Percentiles rank a stretch among this genome's conserved stretches.
Evolutionary conservation across 306 rosid genomes (phyloP).

Genomic region (Quercus aquifolioides): DNA sequence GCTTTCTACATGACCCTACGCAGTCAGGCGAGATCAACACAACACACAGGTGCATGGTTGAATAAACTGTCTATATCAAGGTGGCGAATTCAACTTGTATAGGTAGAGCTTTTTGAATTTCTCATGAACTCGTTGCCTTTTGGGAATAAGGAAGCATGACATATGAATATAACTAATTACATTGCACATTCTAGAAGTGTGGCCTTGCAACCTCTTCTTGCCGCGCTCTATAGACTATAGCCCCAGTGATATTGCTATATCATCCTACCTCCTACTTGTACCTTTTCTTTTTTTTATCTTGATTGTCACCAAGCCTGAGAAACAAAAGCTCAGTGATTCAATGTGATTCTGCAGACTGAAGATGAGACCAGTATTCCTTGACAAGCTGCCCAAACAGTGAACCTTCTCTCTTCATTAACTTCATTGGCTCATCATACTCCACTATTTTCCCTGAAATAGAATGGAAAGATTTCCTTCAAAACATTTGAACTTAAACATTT

Average conservation of each 20-base stretch:
- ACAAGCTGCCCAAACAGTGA: conserved; percentile 82
- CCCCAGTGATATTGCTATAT: not conserved
- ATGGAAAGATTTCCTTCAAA: not conserved
- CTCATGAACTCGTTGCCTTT: not conserved
- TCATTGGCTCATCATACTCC: conserved; percentile 85
- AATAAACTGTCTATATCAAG: too few species aligned
- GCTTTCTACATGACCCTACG: too few species aligned
- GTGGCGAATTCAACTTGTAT: not conserved
- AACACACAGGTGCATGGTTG: too few species aligned
- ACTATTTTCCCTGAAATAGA: conserved; percentile 63
- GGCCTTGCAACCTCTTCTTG: not conserved
- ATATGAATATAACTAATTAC: not conserved
- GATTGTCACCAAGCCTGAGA: not conserved
- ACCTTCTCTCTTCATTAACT: conserved; percentile 69
- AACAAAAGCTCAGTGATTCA: conserved; percentile 12
- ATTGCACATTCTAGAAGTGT: not conserved
- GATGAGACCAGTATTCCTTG: conserved; percentile 88
- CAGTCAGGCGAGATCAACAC: too few species aligned
- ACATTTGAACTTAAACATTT: not conserved
- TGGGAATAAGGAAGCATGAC: not conserved
- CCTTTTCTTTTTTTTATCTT: not conserved
- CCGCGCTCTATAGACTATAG: not conserved
- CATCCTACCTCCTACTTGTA: not conserved
- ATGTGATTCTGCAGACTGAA: conserved; percentile 57
- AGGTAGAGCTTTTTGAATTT: not conserved